These are phyloP conservation scores for Nicotiana rustica DNA, from an alignment of 305 asterid genomes.

Conservation along the genomic window DNA sequence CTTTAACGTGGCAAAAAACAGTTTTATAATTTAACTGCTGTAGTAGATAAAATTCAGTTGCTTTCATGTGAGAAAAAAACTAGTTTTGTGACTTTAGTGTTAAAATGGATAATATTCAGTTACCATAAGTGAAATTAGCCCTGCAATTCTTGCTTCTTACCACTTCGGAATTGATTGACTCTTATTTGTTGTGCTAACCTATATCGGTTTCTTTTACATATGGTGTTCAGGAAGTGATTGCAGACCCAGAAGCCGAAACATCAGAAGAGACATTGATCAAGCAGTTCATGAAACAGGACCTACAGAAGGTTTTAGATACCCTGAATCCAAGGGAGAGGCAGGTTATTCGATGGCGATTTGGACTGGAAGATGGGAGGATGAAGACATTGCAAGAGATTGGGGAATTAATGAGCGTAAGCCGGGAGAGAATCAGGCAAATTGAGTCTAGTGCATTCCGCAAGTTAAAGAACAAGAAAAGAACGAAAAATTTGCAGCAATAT, in stretches of 20 bases:
- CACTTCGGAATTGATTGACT: background rate
- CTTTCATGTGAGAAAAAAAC: background rate
- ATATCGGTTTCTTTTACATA: background rate
- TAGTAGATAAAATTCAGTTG: background rate
- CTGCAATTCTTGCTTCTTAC: background rate
- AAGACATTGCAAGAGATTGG: conserved; percentile 93
- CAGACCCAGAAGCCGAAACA: conserved; percentile 87
- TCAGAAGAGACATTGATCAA: conserved; percentile 72
- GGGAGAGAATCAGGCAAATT: conserved; percentile 88
- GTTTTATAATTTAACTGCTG: background rate
- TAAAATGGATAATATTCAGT: background rate
- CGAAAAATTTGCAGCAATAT: conserved; percentile 76
- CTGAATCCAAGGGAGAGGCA: conserved; percentile 78
- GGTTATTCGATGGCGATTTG: conserved; percentile 82
- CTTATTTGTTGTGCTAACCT: background rate
- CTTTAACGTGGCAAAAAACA: background rate
- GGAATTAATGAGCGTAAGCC: conserved; percentile 84
- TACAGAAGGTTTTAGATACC: conserved; percentile 70
- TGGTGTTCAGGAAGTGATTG: conserved; percentile 64
- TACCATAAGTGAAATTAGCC: background rate
- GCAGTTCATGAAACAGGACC: conserved; percentile 79
- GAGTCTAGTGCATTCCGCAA: conserved; percentile 82
- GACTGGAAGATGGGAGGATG: conserved; percentile 85
- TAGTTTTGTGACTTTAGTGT: background rate
- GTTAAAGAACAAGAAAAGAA: conserved; percentile 87